A percentile compares a stretch with the other conserved stretches of the same genome.
phyloP scores from a whole-genome alignment of 2,329 filamentous ascomycete species.

The Metarhizium sp. region DNA sequence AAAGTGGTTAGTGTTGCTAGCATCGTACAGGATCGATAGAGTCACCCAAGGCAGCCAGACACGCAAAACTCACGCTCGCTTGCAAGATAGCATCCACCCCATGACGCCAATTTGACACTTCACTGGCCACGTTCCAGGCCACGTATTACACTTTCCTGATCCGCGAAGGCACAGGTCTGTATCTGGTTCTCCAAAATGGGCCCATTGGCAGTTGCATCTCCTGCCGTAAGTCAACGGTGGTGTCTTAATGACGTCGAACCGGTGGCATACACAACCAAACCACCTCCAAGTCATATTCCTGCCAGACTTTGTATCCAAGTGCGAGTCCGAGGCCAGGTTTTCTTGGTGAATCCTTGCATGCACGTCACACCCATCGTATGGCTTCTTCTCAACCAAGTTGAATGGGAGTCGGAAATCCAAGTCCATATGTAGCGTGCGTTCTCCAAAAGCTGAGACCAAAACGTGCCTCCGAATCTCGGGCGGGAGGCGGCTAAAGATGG shows the following conservation, averaged over 20 bases:
- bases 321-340: not conserved
- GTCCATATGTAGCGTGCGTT: constrained; percentile 14
- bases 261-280: constrained; percentile 18
- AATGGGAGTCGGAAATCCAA: constrained; percentile 12
- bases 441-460: constrained; percentile 12
- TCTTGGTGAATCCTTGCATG: constrained; percentile 6
- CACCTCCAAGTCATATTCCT: constrained; percentile 12
- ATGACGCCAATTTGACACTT: constrained; percentile 17
- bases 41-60: not conserved
- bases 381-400: constrained; percentile 4
- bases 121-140: constrained; percentile 9
- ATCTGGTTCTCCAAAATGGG: constrained; percentile 9
- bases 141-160: constrained; percentile 7
- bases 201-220: constrained; percentile 7
- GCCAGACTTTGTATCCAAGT: constrained; percentile 5
- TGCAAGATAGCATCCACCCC: constrained; percentile 20
- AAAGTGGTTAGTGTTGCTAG: not conserved
- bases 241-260: constrained; percentile 6
- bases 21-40: not conserved
- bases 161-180: constrained; percentile 9
- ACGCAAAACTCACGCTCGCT: constrained; percentile 14
- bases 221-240: constrained; percentile 7
- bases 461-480: constrained; percentile 17
- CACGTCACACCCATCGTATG: constrained; percentile 2
- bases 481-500: constrained; percentile 11